Evolutionary conservation across 2,329 filamentous ascomycete genomes (phyloP), one percentile per base, ranked within the genome.

Genomic region (Sporothrix schenckii): DNA sequence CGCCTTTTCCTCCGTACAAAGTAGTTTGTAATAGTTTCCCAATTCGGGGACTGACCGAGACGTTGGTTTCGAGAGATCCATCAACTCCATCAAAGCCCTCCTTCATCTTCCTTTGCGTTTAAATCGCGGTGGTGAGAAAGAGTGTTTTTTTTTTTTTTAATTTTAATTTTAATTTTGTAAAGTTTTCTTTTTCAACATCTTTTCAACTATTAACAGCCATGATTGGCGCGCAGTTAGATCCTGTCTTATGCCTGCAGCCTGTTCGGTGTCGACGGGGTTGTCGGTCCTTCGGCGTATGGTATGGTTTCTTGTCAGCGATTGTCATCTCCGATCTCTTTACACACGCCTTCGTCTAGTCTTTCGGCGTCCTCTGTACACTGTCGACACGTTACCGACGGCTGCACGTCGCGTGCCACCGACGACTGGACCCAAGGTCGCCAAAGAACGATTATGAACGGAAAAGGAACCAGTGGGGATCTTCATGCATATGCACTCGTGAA

Each of bases 341-440:
- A n/a, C n/a, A n/a, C n/a, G n/a, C n/a, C n/a, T n/a, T n/a, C n/a
- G n/a, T 34, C 34, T 30, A 3, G 2, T 30, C 2, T 30, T 30
- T 30, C 27, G 3, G 27, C 27, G 27, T 5, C 3, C 41, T 6
- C 41, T 44, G 41, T 44, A 44, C 47, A 9, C 24, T 13, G 30
- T 6, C n/a, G 41, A 24, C 56, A 27, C 16, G 30, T 58, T 58
- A 58, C 54, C 54, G 39, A 56, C 39, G 41, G 34, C 56, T n/a
- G 10, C 30, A 44, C 58, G 34, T 61, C 58, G 58, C 58, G 39
- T 63, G 58, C 21, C 58, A 63, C 58, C 58, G 41, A 63, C 14
- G 21, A 47, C 58, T 63, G 58, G 39, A 47, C 58, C 21, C 21
- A 47, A 63, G 34, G 14, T n/a, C n/a, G 27, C 39, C 39, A 16